phyloP scores from a whole-genome alignment of 1,284 basidiomycete species.

The Trichosporon sp. region DNA sequence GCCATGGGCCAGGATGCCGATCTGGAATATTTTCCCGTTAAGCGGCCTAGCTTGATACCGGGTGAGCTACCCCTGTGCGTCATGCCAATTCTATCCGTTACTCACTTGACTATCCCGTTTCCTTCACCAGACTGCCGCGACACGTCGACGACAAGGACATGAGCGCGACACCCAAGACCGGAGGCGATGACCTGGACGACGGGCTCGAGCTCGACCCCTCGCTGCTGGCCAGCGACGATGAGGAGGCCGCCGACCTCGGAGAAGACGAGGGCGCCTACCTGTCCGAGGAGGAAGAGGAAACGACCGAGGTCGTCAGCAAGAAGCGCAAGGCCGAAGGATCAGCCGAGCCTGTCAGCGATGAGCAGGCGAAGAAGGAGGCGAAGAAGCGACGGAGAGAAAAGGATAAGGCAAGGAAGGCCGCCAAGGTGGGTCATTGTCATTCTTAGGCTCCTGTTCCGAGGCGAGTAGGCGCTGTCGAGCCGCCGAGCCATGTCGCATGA shows the following conservation, averaged over 20 bases:
- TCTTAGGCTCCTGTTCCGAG: background rate
- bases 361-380: constrained; percentile 16
- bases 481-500: background rate
- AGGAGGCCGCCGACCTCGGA: constrained; percentile 13
- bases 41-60: background rate
- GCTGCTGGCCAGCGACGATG: constrained; percentile 19
- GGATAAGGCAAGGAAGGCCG: constrained; percentile 24
- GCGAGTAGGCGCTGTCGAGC: background rate
- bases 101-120: background rate
- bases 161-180: constrained; percentile 13
- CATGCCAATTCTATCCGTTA: background rate
- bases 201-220: constrained; percentile 35
- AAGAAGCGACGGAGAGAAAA: constrained; percentile 21
- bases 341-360: constrained; percentile 8
- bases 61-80: background rate
- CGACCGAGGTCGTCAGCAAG: constrained; percentile 4
- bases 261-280: constrained; percentile 14
- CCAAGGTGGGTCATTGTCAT: constrained; percentile 18
- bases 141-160: background rate
- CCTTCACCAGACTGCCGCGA: background rate
- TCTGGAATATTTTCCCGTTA: background rate
- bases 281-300: constrained; percentile 16
- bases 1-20: background rate
- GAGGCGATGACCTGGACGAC: constrained; percentile 45
- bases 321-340: constrained; percentile 10